phyloP scores from a whole-genome alignment of 257 asterid genomes.

The Penstemon newberryi region DNA sequence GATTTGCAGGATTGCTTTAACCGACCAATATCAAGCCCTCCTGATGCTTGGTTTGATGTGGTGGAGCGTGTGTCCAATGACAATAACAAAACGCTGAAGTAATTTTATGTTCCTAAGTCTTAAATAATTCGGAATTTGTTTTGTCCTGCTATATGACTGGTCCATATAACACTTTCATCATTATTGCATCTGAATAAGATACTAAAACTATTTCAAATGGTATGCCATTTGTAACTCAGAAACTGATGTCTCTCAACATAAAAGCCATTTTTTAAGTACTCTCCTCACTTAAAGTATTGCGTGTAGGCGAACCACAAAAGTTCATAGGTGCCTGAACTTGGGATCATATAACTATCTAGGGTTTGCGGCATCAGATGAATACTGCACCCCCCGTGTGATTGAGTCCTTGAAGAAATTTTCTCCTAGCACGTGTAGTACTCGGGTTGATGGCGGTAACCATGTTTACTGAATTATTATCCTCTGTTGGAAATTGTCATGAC shows the following conservation, averaged over 20 bases:
- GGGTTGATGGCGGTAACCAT: conserved; percentile 89
- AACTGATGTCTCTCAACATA: neutral
- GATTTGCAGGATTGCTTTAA: conserved; percentile 88
- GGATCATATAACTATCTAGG: conserved; percentile 99
- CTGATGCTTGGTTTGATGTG: conserved; percentile 99
- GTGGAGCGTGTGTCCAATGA: conserved; percentile 95
- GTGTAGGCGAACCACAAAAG: conserved; percentile 74
- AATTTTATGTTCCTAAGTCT: conserved; percentile 29
- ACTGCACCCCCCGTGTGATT: conserved; percentile 93
- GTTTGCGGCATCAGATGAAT: conserved; percentile 97
- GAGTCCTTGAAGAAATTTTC: conserved; percentile 79
- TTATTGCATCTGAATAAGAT: neutral
- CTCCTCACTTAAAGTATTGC: conserved; percentile 24
- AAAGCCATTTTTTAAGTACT: conserved; percentile 25
- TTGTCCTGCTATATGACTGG: neutral
- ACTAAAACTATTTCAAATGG: neutral
- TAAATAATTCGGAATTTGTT: neutral
- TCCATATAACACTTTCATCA: neutral
- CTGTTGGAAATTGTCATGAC: too few species aligned
- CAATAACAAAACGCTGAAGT: conserved; percentile 89
- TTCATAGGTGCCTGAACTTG: conserved; percentile 82
- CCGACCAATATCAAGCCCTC: conserved; percentile 95
- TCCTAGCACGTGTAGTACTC: conserved; percentile 91
- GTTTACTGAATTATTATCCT: conserved; percentile 14
- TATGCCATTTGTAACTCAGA: too few species aligned